A percentile compares a stretch with the other conserved stretches of the same genome.
These are phyloP conservation scores for Blastosporella zonata DNA, from an alignment of 1,284 basidiomycete genomes.

Conservation along the genomic window DNA sequence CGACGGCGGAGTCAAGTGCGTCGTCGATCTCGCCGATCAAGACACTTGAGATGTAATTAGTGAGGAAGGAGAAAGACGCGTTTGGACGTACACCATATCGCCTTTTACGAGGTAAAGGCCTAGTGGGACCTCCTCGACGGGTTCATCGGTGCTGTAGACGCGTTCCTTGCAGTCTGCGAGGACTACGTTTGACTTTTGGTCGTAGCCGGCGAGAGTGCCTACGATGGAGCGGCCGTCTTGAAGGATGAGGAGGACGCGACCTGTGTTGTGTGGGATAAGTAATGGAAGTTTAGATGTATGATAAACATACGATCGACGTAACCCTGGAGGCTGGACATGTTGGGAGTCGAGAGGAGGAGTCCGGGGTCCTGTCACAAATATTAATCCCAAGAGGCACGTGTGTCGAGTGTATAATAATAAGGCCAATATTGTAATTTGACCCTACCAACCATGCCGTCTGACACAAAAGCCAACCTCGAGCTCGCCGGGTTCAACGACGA, in stretches of 20 bases:
- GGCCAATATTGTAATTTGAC: background rate
- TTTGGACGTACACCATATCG: constrained; percentile 85
- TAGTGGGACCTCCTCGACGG: constrained; percentile 93
- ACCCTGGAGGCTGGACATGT: constrained; percentile 81
- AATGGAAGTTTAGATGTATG: background rate
- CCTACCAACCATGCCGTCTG: constrained; percentile 8
- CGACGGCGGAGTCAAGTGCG: constrained; percentile 76
- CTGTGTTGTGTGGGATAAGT: constrained; percentile 37
- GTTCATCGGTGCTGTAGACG: constrained; percentile 85
- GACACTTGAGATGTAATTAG: constrained; percentile 48
- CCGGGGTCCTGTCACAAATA: constrained; percentile 3
- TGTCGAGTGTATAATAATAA: background rate
- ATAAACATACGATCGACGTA: constrained; percentile 73
- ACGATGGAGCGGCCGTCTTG: constrained; percentile 91
- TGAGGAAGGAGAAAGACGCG: background rate
- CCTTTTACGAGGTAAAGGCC: constrained; percentile 97
- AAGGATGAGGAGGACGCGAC: constrained; percentile 82
- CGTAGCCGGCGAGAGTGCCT: constrained; percentile 88
- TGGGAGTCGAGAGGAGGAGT: background rate
- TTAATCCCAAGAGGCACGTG: background rate
- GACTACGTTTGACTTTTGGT: constrained; percentile 92
- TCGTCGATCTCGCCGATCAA: constrained; percentile 92
- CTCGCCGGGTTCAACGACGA: background rate
- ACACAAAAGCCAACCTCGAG: constrained; percentile 14
- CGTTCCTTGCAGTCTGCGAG: constrained; percentile 89